These are phyloP conservation scores for Cercospora sesami DNA, from an alignment of 2,329 filamentous ascomycete species.

Conservation along the genomic window DNA sequence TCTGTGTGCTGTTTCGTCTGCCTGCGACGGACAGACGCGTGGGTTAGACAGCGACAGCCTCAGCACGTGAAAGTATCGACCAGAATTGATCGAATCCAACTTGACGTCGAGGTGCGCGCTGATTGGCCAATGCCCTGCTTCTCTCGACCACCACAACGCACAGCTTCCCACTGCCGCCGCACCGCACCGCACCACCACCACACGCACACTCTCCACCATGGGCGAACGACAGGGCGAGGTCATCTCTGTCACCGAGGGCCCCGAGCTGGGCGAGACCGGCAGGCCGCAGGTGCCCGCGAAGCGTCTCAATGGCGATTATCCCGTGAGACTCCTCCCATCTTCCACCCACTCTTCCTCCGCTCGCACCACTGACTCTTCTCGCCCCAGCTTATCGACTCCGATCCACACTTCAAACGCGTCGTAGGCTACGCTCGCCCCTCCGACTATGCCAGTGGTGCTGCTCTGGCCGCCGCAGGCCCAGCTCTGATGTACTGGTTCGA, in stretches of 20 bases:
- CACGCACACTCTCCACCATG: conserved; percentile 21
- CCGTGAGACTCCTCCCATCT: conserved; percentile 56
- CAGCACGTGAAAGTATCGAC: background rate
- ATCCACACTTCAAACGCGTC: conserved; percentile 92
- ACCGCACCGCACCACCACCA: conserved; percentile 14
- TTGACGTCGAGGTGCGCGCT: background rate
- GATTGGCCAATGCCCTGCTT: conserved; percentile 1
- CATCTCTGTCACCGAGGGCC: conserved; percentile 31
- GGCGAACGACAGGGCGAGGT: conserved; percentile 25
- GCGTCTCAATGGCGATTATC: conserved; percentile 78
- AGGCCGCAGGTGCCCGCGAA: conserved; percentile 62
- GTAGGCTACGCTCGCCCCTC: conserved; percentile 80
- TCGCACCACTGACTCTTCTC: conserved; percentile 29
- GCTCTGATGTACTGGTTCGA: conserved; percentile 76
- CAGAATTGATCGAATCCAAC: background rate
- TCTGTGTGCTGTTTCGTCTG: conserved; percentile 12
- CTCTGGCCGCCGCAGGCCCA: conserved; percentile 70
- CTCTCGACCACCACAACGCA: background rate
- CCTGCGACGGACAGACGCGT: background rate
- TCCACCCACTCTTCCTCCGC: background rate
- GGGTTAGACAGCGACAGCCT: background rate
- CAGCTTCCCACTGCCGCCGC: background rate
- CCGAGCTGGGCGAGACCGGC: conserved; percentile 36
- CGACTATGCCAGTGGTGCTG: conserved; percentile 74
- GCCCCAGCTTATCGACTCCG: conserved; percentile 91